phyloP scores from a whole-genome alignment of 192 early-diverging fungal species.

The Coemansia sp. region DNA sequence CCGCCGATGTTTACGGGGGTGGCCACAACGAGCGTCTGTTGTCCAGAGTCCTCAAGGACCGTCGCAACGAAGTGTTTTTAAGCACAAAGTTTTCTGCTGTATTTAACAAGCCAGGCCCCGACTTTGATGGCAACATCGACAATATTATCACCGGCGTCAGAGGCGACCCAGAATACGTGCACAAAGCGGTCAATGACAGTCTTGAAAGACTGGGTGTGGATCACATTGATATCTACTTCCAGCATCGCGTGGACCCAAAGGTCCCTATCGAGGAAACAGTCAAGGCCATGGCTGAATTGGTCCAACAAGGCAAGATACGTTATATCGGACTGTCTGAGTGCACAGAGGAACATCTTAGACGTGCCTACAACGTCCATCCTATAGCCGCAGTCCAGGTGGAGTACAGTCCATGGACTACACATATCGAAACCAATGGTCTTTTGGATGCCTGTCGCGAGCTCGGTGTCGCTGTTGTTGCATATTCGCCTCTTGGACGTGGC shows the following conservation, averaged over 20 bases:
- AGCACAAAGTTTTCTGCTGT: neutral
- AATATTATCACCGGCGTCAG: neutral
- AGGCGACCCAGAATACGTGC: neutral
- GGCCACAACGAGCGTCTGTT: constrained; percentile 24
- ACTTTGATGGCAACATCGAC: neutral
- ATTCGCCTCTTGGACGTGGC: constrained; percentile 74
- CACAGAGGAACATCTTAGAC: neutral
- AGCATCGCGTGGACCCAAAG: constrained; percentile 4
- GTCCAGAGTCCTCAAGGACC: neutral
- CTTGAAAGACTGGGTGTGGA: neutral
- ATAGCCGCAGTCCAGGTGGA: constrained; percentile 16
- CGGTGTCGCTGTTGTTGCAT: constrained; percentile 73
- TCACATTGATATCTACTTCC: neutral
- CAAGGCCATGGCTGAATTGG: neutral
- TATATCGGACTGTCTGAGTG: neutral
- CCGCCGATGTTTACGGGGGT: constrained; percentile 59
- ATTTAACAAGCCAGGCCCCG: neutral
- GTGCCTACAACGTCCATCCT: constrained; percentile 5
- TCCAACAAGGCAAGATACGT: neutral
- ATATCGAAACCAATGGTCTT: constrained; percentile 68
- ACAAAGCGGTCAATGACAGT: neutral
- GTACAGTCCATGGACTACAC: constrained; percentile 60
- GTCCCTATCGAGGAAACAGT: neutral
- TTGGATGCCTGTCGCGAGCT: constrained; percentile 72
- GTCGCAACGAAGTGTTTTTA: neutral